Base-by-base conservation (phyloP, 768 basidiomycete genomes). In the Suillus americanus region DNA sequence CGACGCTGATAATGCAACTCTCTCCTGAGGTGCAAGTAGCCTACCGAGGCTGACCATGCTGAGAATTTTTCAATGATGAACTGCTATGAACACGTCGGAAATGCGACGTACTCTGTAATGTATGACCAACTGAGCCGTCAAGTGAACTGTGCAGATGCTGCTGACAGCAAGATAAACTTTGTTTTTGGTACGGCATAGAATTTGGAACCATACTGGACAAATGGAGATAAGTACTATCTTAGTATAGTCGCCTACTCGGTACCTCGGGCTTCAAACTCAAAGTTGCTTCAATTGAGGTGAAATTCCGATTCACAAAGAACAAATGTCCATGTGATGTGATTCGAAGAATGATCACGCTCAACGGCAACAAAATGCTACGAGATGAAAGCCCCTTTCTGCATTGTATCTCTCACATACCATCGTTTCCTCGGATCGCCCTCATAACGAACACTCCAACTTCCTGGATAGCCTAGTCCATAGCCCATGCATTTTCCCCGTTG, bases 401-500 rank as follows among this genome's bases (percentile, higher is more conserved):
- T 75, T 51, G 55, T 37, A 59, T 75, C 74, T 37, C 72, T 75
- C 8, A 64, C 60, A 57, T 75, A 77, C 9, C 12, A 61, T 54
- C n/a, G 54, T 18, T 61, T 61, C 41, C n/a, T 61, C 12, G 61
- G 63, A 43, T 64, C 63, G 10, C 63, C 63, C 14, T 64, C 63
- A 28, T 64, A 64, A n/a, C 55, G 28, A 64, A 68, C 59, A 40
- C 65, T 67, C 74, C 73, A 76, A 48, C 63, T 71, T 45, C 74
- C 71, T 28, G 76, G 76, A 66, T 77, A 76, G 0, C 75, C 75
- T 18, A 76, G 38, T 2, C 67, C 75, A 62, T 77, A 76, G 16
- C 76, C 75, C 67, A 71, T 55, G 64, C 73, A 72, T 63, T 69
- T 70, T 38, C 69, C 74, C 25, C 62, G 69, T 55, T 68, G 9